Percentiles rank a stretch among this genome's conserved stretches.
Conservation (phyloP, 352 stramenopile genomes). For the Pythium angustatum region DNA sequence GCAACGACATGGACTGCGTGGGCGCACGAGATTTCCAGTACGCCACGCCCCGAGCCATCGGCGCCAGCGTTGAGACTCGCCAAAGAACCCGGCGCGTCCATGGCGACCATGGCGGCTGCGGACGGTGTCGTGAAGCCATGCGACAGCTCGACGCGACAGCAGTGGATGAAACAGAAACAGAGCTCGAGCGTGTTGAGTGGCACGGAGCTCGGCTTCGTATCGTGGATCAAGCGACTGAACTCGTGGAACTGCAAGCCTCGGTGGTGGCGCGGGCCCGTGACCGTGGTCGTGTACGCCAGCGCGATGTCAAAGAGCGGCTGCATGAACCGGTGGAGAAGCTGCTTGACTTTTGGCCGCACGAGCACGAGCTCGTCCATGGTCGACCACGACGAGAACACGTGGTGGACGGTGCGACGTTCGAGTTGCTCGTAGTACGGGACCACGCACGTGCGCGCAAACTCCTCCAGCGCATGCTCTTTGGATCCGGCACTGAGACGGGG, state of each 20-base stretch:
- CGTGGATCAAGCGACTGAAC: conserved; percentile 50
- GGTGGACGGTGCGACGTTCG: conserved; percentile 8
- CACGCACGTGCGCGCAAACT: conserved; percentile 36
- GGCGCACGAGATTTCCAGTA: conserved; percentile 21
- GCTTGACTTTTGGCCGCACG: conserved; percentile 25
- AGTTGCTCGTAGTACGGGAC: conserved; percentile 40
- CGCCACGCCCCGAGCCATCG: conserved; percentile 1
- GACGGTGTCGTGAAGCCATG: not conserved
- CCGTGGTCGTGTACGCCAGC: conserved; percentile 47
- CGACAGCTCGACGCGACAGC: conserved; percentile 36
- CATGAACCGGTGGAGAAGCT: conserved; percentile 42
- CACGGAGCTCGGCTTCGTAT: conserved; percentile 47
- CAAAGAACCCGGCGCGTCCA: not conserved
- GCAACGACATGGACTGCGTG: conserved; percentile 14
- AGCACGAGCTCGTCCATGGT: conserved; percentile 43
- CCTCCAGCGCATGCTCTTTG: conserved; percentile 44
- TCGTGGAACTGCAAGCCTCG: conserved; percentile 54
- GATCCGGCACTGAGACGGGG: conserved; percentile 26
- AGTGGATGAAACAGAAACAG: conserved; percentile 60
- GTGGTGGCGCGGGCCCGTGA: conserved; percentile 28
- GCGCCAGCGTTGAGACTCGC: conserved; percentile 6
- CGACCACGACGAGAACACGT: conserved; percentile 35
- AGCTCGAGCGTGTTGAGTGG: conserved; percentile 45
- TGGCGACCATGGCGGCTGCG: not conserved
- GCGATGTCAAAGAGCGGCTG: conserved; percentile 48